phyloP scores from a whole-genome alignment of 306 rosid species.

The Lathyrus tuberosus region DNA sequence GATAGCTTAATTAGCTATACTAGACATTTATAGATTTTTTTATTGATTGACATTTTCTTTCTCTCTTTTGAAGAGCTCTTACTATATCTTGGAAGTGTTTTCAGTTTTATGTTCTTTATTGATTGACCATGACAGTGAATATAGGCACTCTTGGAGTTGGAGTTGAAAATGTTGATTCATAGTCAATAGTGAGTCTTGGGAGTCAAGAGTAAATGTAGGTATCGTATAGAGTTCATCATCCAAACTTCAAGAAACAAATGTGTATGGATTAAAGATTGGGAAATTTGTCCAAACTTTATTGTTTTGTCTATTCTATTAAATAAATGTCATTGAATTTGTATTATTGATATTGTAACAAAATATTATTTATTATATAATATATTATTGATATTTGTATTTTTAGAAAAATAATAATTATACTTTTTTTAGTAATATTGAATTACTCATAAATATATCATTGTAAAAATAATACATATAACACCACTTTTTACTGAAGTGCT shows the following conservation, averaged over 20 bases:
- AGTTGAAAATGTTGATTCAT: slow-evolving; percentile 59
- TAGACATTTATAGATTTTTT: no score
- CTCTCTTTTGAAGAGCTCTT: neutral
- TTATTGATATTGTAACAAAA: no score
- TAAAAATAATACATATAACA: no score
- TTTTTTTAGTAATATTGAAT: no score
- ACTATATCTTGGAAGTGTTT: slow-evolving; percentile 3
- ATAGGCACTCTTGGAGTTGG: slow-evolving; percentile 75
- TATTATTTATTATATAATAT: no score
- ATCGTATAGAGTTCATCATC: neutral
- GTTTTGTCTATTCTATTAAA: neutral
- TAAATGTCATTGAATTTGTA: no score
- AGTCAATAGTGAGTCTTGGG: no score
- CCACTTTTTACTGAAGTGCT: no score
- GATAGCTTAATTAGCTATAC: no score
- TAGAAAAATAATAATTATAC: no score
- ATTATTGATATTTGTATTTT: no score
- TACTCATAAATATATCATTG: no score
- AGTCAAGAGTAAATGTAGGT: slow-evolving; percentile 79
- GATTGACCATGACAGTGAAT: slow-evolving; percentile 36
- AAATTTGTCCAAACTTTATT: slow-evolving; percentile 13
- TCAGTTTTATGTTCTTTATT: slow-evolving; percentile 22
- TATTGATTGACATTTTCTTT: slow-evolving; percentile 5
- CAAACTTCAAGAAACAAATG: neutral
- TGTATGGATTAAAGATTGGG: slow-evolving; percentile 32